Percentiles rank a stretch among this genome's conserved stretches.
phyloP scores from a whole-genome alignment of 2,329 filamentous ascomycete genomes.

The Diplocarpon rosae region DNA sequence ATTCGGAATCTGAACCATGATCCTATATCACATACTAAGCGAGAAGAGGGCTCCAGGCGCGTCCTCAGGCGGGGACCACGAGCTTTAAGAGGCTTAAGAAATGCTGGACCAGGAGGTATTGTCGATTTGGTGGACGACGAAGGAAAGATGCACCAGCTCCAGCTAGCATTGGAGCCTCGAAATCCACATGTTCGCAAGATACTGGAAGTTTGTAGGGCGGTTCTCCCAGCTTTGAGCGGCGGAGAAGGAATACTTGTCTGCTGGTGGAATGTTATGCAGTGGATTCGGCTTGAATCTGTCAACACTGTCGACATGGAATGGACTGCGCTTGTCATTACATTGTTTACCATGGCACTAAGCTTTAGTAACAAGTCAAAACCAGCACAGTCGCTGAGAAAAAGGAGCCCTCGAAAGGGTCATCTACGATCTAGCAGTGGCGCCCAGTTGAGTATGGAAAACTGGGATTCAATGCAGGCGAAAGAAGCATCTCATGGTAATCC shows the following conservation, averaged over 20 bases:
- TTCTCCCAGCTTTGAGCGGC: slow-evolving; percentile 46
- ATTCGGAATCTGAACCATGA: slow-evolving; percentile 47
- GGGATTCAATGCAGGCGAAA: slow-evolving; percentile 36
- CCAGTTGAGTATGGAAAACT: slow-evolving; percentile 30
- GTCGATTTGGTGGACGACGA: slow-evolving; percentile 57
- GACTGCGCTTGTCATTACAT: slow-evolving; percentile 53
- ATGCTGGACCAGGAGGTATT: slow-evolving; percentile 46
- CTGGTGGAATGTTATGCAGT: slow-evolving; percentile 66
- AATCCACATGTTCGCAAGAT: slow-evolving; percentile 50
- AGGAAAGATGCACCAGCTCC: slow-evolving; percentile 52
- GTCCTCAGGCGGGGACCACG: slow-evolving; percentile 33
- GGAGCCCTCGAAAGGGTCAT: slow-evolving; percentile 31
- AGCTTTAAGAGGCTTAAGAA: slow-evolving; percentile 37
- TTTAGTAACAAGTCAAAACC: slow-evolving; percentile 35
- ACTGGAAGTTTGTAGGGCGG: slow-evolving; percentile 51
- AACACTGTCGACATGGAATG: slow-evolving; percentile 49
- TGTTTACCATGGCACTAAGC: slow-evolving; percentile 53
- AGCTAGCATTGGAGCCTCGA: slow-evolving; percentile 54
- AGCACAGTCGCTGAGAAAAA: slow-evolving; percentile 25
- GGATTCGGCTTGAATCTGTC: slow-evolving; percentile 44
- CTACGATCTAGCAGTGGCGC: slow-evolving; percentile 39
- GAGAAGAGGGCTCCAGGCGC: slow-evolving; percentile 39
- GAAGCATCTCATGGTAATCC: slow-evolving; percentile 28
- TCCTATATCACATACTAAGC: slow-evolving; percentile 39
- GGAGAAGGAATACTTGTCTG: slow-evolving; percentile 51